Conservation (phyloP, 164 flowering plant species). For the Annona squamosa region DNA sequence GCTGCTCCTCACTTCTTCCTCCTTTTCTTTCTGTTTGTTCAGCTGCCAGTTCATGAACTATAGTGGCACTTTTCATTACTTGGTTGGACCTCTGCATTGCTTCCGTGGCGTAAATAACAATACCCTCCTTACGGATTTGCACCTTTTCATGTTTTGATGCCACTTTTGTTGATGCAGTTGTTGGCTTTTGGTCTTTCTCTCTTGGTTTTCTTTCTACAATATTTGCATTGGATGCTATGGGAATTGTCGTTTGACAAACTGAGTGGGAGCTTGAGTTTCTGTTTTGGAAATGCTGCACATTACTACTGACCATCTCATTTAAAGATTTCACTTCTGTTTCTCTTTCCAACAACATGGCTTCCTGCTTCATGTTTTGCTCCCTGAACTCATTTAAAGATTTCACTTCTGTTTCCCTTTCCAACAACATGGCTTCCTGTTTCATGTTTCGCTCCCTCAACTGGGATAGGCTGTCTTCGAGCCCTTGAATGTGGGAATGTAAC, state of each 20-base stretch:
- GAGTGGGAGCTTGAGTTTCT: slow-evolving; percentile 19
- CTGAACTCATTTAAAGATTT: slow-evolving; percentile 40
- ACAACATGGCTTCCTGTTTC: slow-evolving; percentile 49
- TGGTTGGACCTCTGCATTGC: neutral
- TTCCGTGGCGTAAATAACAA: neutral
- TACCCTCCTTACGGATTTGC: slow-evolving; percentile 1
- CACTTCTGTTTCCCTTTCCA: slow-evolving; percentile 53
- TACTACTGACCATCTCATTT: slow-evolving; percentile 34
- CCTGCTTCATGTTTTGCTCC: slow-evolving; percentile 52
- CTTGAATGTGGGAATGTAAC: slow-evolving; percentile 54
- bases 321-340: slow-evolving; percentile 52
- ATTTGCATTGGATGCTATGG: slow-evolving; percentile 44
- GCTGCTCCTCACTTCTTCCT: slow-evolving; percentile 11
- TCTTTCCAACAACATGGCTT: slow-evolving; percentile 43
- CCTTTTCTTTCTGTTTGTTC: slow-evolving; percentile 18
- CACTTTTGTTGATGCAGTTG: neutral
- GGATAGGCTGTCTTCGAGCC: slow-evolving; percentile 38
- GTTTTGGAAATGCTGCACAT: slow-evolving; percentile 19
- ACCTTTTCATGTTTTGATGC: slow-evolving; percentile 3
- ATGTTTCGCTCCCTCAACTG: slow-evolving; percentile 51
- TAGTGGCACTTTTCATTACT: neutral
- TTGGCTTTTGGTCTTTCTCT: slow-evolving; percentile 31
- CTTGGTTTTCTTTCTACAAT: slow-evolving; percentile 35
- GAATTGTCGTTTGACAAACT: slow-evolving; percentile 15
- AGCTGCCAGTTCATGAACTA: neutral